phyloP scores from a whole-genome alignment of 169 alveolate species.

The Plasmodium relictum region DNA sequence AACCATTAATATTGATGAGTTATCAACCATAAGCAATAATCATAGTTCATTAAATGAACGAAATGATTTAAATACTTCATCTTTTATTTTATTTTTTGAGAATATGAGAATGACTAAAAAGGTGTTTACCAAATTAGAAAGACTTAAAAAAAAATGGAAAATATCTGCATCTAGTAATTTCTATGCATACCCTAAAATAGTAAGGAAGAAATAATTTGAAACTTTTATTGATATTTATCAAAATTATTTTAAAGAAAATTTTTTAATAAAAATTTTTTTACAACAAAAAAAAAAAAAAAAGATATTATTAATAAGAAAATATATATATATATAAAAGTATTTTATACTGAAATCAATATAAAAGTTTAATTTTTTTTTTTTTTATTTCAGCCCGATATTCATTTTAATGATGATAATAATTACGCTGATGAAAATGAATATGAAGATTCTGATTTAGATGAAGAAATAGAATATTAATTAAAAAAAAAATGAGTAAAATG shows the following conservation, averaged over 20 bases:
- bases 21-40: not conserved
- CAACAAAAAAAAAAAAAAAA: conserved; percentile 9
- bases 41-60: not conserved
- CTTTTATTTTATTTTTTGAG: conserved; percentile 86
- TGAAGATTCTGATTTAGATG: conserved; percentile 85
- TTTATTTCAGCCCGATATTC: conserved; percentile 84
- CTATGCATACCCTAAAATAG: conserved; percentile 86
- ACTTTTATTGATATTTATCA: not conserved
- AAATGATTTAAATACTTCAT: conserved; percentile 73
- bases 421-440: conserved; percentile 82
- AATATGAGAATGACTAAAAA: conserved; percentile 87
- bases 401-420: conserved; percentile 82
- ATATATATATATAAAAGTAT: not conserved
- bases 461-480: conserved; percentile 83
- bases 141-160: conserved; percentile 87
- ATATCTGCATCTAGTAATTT: conserved; percentile 81
- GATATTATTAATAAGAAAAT: not conserved
- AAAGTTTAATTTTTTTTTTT: not conserved
- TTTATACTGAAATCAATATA: not conserved
- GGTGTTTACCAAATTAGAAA: conserved; percentile 82
- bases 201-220: conserved; percentile 25
- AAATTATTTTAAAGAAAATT: not conserved
- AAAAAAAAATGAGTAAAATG: conserved; percentile 12
- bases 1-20: conserved; percentile 37
- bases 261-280: not conserved